Percentiles rank a stretch among this genome's conserved stretches.
Evolutionary conservation across 2,329 filamentous ascomycete genomes (phyloP).

Genomic region (Ophiocordyceps camponoti-leonardi): DNA sequence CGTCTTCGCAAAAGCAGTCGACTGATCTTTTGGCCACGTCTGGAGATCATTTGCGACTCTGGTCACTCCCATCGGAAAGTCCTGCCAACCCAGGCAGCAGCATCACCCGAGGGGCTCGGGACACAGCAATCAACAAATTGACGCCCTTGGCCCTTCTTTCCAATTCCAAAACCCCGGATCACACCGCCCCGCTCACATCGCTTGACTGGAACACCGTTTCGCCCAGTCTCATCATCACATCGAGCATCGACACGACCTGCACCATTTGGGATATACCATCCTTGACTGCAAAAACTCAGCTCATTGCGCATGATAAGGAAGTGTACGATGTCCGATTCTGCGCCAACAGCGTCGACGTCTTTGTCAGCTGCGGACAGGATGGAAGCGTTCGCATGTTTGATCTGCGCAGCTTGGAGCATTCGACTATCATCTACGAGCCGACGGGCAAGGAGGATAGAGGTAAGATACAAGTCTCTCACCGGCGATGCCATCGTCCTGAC

Average conservation of each 20-base stretch:
- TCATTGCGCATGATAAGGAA: slow-evolving; percentile 98
- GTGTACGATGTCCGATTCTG: slow-evolving; percentile 98
- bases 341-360: slow-evolving; percentile 95
- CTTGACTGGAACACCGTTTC: slow-evolving; percentile 97
- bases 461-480: slow-evolving; percentile 18
- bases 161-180: slow-evolving; percentile 96
- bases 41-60: slow-evolving; percentile 81
- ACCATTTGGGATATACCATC: slow-evolving; percentile 99
- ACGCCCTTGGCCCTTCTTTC: slow-evolving; percentile 85
- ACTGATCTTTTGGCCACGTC: slow-evolving; percentile 91
- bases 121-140: slow-evolving; percentile 55
- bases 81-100: slow-evolving; percentile 42
- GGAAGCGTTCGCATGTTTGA: slow-evolving; percentile 99
- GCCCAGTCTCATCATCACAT: slow-evolving; percentile 93
- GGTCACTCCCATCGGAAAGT: slow-evolving; percentile 69
- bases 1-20: slow-evolving; percentile 84
- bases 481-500: slow-evolving; percentile 5
- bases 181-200: slow-evolving; percentile 89
- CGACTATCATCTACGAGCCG: slow-evolving; percentile 97
- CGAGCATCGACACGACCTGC: slow-evolving; percentile 96
- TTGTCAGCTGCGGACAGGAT: slow-evolving; percentile 93
- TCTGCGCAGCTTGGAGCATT: slow-evolving; percentile 86
- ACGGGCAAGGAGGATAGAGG: slow-evolving; percentile 68
- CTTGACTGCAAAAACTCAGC: slow-evolving; percentile 89
- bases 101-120: slow-evolving; percentile 41